These are phyloP conservation scores for Nemania abortiva DNA, from an alignment of 2,329 filamentous ascomycete genomes.

Conservation along the genomic window DNA sequence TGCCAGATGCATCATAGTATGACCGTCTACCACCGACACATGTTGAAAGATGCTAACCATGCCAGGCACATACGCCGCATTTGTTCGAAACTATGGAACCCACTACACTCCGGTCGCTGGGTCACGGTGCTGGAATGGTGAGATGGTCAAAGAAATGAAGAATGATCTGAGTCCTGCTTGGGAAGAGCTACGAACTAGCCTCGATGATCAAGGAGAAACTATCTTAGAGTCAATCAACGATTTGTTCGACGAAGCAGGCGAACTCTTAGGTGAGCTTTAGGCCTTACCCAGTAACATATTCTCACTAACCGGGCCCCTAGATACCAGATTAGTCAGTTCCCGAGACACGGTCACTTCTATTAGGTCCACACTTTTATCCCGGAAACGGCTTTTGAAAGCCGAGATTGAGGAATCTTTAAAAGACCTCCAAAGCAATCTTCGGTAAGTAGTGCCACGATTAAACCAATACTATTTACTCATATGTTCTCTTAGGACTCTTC, in stretches of 20 bases:
- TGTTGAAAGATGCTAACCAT: conserved; percentile 54
- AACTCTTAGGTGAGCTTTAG: conserved; percentile 27
- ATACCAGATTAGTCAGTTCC: conserved; percentile 15
- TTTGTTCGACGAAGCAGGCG: conserved; percentile 30
- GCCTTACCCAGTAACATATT: not conserved
- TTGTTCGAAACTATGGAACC: conserved; percentile 57
- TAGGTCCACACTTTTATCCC: conserved; percentile 46
- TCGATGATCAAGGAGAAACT: conserved; percentile 30
- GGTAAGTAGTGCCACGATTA: conserved; percentile 11
- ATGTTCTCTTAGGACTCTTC: conserved; percentile 48
- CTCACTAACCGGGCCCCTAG: conserved; percentile 22
- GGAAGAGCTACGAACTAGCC: conserved; percentile 41
- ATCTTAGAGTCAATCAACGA: conserved; percentile 34
- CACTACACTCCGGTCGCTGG: conserved; percentile 49
- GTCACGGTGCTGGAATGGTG: conserved; percentile 59
- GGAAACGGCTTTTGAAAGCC: conserved; percentile 47
- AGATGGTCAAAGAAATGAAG: conserved; percentile 56
- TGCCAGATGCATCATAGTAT: conserved; percentile 34
- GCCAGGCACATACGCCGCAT: conserved; percentile 54
- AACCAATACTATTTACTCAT: conserved; percentile 32
- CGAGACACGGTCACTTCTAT: conserved; percentile 39
- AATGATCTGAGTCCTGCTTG: conserved; percentile 52
- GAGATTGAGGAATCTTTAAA: conserved; percentile 45
- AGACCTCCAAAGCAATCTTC: conserved; percentile 39
- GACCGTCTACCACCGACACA: conserved; percentile 46